These are phyloP conservation scores for Cyberlindnera misumaiensis DNA, from an alignment of 805 yeast species.

Conservation along the genomic window DNA sequence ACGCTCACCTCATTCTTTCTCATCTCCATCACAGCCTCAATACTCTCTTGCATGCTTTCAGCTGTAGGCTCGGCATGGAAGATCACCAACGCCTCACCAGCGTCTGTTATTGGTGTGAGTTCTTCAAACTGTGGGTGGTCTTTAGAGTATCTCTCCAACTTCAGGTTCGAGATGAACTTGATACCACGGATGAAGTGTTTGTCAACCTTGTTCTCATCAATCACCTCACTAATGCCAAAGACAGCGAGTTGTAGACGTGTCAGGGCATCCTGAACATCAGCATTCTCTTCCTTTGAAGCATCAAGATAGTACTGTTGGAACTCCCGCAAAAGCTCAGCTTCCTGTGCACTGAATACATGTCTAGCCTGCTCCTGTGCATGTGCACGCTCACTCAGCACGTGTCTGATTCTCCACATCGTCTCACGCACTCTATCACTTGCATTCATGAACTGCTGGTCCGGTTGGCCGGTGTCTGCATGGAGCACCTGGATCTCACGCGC, in stretches of 20 bases:
- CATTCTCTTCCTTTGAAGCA: slow-evolving; percentile 46
- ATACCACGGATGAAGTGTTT: slow-evolving; percentile 60
- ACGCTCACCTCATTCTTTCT: slow-evolving; percentile 33
- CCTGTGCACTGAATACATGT: slow-evolving; percentile 33
- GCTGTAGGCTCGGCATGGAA: slow-evolving; percentile 39
- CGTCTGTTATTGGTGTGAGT: slow-evolving; percentile 20
- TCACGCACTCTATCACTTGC: slow-evolving; percentile 39
- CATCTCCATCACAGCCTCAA: slow-evolving; percentile 36
- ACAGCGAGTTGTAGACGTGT: slow-evolving; percentile 76
- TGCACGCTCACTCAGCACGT: slow-evolving; percentile 81
- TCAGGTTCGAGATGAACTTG: slow-evolving; percentile 60
- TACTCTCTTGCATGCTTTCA: slow-evolving; percentile 33
- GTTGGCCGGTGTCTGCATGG: slow-evolving; percentile 34
- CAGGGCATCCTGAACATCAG: slow-evolving; percentile 58
- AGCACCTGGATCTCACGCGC: slow-evolving; percentile 68
- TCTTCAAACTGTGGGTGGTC: slow-evolving; percentile 33
- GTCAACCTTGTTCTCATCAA: slow-evolving; percentile 54
- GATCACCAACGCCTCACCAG: slow-evolving; percentile 41
- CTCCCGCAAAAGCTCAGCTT: slow-evolving; percentile 42
- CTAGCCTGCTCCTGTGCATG: slow-evolving; percentile 58
- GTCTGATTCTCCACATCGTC: slow-evolving; percentile 77
- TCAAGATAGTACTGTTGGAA: slow-evolving; percentile 54
- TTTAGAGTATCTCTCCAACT: slow-evolving; percentile 45
- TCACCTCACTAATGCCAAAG: slow-evolving; percentile 73
- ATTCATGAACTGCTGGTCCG: slow-evolving; percentile 26